Base-by-base conservation (phyloP, 805 yeast species). In the Ogataea wickerhamii region DNA sequence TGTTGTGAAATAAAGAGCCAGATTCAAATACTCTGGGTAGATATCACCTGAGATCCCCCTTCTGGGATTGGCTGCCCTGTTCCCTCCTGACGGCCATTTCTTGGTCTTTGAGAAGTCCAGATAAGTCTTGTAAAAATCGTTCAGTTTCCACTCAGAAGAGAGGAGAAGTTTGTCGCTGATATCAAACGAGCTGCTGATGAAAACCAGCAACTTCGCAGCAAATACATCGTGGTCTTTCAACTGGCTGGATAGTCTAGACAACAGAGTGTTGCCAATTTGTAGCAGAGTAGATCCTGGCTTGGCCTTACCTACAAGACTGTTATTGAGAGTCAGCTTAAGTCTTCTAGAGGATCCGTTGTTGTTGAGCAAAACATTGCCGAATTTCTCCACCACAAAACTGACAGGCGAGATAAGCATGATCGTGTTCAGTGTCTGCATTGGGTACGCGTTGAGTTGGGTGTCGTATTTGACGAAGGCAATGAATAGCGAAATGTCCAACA, bases 271-370 rank as follows among this genome's bases (percentile, higher is more conserved):
- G 12, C 57, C 62, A 4, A 60, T 36, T 16, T 50, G 57, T 3
- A 61, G 40, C 6, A 61, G 39, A 14, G 53, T 51, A 7, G 63
- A 52, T 3, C 66, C 66, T 7, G 65, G 63, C 42, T 56, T 57
- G 7, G 44, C 40, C 31, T 57, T 61, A 13, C 65, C 66, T 7
- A 49, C 44, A 4, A 60, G 40, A 5, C 38, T 41, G 39, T 58
- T 56, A 25, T 47, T 36, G 5, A 47, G 41, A 0, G 64, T 54
- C 5, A 61, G 34, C 6, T 40, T 37, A 11, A 48, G 29, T 25
- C 56, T 23, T 40, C 65, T 49, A 1, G 32, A 21, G 2, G 12
- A 8, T 10, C 37, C 34, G 19, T 32, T 8, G 2, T 31, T 8
- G n/a, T 31, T 13, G 17, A 56, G 46, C 21, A 61, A 46, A 1